Base-by-base conservation (phyloP, 2,329 filamentous ascomycete genomes). In the Tolypocladium sp. region DNA sequence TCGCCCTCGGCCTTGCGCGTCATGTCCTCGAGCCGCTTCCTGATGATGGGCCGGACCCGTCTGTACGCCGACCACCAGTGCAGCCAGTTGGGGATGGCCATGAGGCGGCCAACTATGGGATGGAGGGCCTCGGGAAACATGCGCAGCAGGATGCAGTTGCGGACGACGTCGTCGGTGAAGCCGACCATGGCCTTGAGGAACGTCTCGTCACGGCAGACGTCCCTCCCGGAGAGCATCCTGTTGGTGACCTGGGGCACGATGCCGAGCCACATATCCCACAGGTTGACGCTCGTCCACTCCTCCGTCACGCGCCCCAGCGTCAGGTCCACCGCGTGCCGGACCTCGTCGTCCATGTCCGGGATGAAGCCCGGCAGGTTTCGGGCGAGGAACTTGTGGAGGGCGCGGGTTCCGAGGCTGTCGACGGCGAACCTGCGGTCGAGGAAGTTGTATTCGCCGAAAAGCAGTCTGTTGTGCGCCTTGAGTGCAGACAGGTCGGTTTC, bases 91-190 rank as follows among this genome's bases (percentile, higher is more conserved):
- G 75, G 70, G 1, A 82, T 63, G 4, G 76, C 65, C 27, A 79
- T 62, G 1, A 83, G 63, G 3, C 70, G 74, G 12, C 79, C 78
- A 5, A 83, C 58, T 1, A 85, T 60, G 0, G 80, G 79, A 30
- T 82, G 78, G 3, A 84, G 65, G 2, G 78, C 68, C 9, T 70
- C 70, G 0, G 82, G 81, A 2, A 80, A 69, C 59, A 81, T 68
- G 62, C 71, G 72, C n/a, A 82, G 70, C 20, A 80, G 61, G 53
- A 79, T 70, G 59, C 72, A 72, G 59, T 77, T 77, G 52, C 77
- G 65, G 2, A 82, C 65, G 2, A 83, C 75, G 56, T 76, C 76
- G 60, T 79, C 74, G 38, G 81, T 79, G 61, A 84, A 85, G 33
- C 69, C 68, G 9, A 79, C 69, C 64, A 80, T 79, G 57, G 73